Conservation (phyloP, 306 rosid species). For the Quercus suber region DNA sequence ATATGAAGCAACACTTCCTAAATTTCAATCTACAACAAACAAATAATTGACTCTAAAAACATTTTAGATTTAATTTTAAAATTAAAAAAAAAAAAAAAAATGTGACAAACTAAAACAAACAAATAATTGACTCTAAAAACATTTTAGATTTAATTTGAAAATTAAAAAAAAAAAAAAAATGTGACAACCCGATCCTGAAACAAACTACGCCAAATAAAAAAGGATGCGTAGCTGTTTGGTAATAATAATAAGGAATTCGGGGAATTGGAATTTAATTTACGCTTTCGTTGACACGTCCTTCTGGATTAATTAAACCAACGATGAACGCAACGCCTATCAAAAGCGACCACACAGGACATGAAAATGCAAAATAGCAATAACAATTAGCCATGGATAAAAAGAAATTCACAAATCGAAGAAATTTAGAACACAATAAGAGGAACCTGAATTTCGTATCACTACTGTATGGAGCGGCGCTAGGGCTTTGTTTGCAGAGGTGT, state of each 20-base stretch:
- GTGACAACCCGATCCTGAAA: slow-evolving; percentile 36
- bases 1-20: slow-evolving; percentile 58
- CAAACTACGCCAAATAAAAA: slow-evolving; percentile 26
- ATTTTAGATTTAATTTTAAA: no score
- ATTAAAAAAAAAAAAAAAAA: background rate
- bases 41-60: background rate
- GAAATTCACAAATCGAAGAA: background rate
- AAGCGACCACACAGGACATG: slow-evolving; percentile 37
- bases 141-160: no score
- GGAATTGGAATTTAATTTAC: slow-evolving; percentile 39
- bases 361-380: no score
- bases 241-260: background rate
- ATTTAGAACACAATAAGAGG: background rate
- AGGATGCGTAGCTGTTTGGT: slow-evolving; percentile 15
- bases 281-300: slow-evolving; percentile 93
- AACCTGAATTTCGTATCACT: no score
- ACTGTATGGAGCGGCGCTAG: background rate
- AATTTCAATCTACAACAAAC: no score
- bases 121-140: background rate
- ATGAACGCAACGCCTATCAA: slow-evolving; percentile 91
- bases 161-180: background rate
- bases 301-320: slow-evolving; percentile 34
- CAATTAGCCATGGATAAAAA: no score
- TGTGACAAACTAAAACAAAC: slow-evolving; percentile 25
- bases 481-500: background rate